Percentiles rank a stretch among this genome's conserved stretches.
Conservation (phyloP, 2,329 filamentous ascomycete genomes). For the Phaeosphaeriaceae sp. region DNA sequence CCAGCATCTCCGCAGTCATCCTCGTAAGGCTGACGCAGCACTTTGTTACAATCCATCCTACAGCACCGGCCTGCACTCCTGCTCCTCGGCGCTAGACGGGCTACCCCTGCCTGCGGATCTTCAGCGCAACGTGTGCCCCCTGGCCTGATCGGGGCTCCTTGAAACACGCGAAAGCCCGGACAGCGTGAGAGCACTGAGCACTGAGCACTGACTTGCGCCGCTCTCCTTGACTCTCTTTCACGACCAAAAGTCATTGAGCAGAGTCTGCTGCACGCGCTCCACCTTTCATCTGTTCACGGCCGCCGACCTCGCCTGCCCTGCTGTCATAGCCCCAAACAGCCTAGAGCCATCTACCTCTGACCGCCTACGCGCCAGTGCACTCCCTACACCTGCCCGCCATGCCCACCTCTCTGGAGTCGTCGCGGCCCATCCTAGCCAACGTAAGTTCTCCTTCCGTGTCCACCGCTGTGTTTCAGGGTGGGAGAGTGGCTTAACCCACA, state of each 20-base stretch:
- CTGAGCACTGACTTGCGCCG: constrained; percentile 25
- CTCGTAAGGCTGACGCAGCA: neutral
- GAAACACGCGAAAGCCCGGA: constrained; percentile 29
- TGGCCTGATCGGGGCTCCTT: constrained; percentile 31
- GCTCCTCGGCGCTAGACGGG: constrained; percentile 7
- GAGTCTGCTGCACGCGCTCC: neutral
- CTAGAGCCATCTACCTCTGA: constrained; percentile 7
- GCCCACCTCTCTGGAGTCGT: constrained; percentile 50
- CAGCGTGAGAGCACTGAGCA: no score
- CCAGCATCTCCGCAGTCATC: neutral
- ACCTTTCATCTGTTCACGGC: neutral
- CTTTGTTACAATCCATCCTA: neutral
- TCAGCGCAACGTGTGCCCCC: constrained; percentile 20
- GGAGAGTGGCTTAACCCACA: constrained; percentile 25
- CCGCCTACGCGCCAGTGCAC: constrained; percentile 11
- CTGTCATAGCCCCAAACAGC: constrained; percentile 4
- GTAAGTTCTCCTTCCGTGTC: constrained; percentile 43
- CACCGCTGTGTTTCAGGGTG: constrained; percentile 38
- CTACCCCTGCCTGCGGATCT: neutral
- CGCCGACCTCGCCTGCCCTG: neutral
- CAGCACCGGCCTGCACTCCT: neutral
- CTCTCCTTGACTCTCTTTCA: neutral
- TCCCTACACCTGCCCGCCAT: constrained; percentile 28
- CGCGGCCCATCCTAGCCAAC: constrained; percentile 50
- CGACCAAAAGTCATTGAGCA: neutral